Evolutionary conservation across 352 stramenopile species (phyloP).

Genomic region (Phytophthora uliginosa): DNA sequence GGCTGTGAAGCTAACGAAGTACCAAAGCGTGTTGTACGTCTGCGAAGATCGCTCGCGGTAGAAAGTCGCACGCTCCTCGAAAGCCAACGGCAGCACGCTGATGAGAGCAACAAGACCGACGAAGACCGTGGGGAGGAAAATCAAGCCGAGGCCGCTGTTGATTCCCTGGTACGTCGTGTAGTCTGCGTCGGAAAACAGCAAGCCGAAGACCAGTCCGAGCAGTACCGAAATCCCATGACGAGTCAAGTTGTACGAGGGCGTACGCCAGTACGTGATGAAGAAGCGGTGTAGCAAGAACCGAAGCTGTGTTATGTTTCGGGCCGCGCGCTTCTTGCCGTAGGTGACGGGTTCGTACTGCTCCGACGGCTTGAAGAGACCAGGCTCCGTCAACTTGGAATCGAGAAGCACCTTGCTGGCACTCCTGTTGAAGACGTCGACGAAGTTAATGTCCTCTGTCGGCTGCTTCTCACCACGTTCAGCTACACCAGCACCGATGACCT

Average conservation of each 20-base stretch:
- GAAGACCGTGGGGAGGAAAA: slow-evolving; percentile 89
- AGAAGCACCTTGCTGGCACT: slow-evolving; percentile 38
- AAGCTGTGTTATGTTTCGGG: slow-evolving; percentile 46
- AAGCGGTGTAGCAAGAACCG: slow-evolving; percentile 61
- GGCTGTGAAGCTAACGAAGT: slow-evolving; percentile 49
- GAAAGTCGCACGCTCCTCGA: slow-evolving; percentile 89
- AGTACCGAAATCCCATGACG: slow-evolving; percentile 74
- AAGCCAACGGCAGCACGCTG: slow-evolving; percentile 76
- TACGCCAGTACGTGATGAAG: slow-evolving; percentile 69
- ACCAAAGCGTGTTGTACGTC: slow-evolving; percentile 82
- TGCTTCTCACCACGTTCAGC: slow-evolving; percentile 43
- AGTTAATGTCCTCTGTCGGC: slow-evolving; percentile 28
- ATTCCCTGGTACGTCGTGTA: slow-evolving; percentile 59
- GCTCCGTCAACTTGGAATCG: slow-evolving; percentile 27
- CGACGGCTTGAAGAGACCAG: slow-evolving; percentile 42
- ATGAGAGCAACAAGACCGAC: slow-evolving; percentile 81
- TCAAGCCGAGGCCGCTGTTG: slow-evolving; percentile 75
- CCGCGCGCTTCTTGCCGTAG: slow-evolving; percentile 57
- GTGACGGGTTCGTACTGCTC: slow-evolving; percentile 8
- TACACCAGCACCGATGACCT: slow-evolving; percentile 68
- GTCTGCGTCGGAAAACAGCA: slow-evolving; percentile 62
- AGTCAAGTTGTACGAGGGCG: slow-evolving; percentile 88
- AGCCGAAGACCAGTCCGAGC: slow-evolving; percentile 82
- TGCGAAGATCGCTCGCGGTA: slow-evolving; percentile 65
- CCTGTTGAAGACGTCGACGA: slow-evolving; percentile 41